Base-by-base conservation (phyloP, 129 eudicot species). In the Lactuca sativa region DNA sequence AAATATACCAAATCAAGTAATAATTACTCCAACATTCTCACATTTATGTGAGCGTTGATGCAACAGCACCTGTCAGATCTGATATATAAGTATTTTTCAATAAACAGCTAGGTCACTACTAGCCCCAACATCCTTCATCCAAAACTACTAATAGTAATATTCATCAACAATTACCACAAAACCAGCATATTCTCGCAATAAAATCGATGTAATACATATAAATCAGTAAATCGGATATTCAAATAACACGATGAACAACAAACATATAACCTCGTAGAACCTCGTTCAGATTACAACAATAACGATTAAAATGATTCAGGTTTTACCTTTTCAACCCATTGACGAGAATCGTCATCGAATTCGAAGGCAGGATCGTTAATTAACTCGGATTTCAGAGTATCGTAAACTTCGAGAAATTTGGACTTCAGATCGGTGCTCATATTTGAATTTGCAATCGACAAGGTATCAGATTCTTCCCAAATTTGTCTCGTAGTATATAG, bases 351-450 rank as follows among this genome's bases (percentile, higher is more conserved):
- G 15, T 85, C 82, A 5, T 86, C 84, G 65, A 83, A 91, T 16
- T 91, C 97, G 70, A 90, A 90, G 61, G 87, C 92, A 38, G 97
- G 90, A 70, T 91, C 97, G 55, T 73, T 72, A 5, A 88, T 80
- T 3, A 91, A 74, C 70, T 91, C 92, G 2, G 88, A 77, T 82
- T 91, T 91, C 10, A 91, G 78, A 44, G 84, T 79, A 16, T 69
- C 31, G 74, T 87, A 91, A 1, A 91, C 97, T 44, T 88, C 68
- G 9, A 85, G 68, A 53, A 91, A 91, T 47, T 64, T 86, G 2
- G 91, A 53, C 68, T 76, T 90, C 13, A 78, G 85, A 78, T 82
- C 90, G 84, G 63, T 81, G 77, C 74, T 79, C 89, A 86, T 84
- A 64, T 15, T 81, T 14, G 37, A 55, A 66, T n/a, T 32, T 36